Evolutionary conservation across 2,329 filamentous ascomycete species (phyloP).

Genomic region (Leptographium lundbergii): DNA sequence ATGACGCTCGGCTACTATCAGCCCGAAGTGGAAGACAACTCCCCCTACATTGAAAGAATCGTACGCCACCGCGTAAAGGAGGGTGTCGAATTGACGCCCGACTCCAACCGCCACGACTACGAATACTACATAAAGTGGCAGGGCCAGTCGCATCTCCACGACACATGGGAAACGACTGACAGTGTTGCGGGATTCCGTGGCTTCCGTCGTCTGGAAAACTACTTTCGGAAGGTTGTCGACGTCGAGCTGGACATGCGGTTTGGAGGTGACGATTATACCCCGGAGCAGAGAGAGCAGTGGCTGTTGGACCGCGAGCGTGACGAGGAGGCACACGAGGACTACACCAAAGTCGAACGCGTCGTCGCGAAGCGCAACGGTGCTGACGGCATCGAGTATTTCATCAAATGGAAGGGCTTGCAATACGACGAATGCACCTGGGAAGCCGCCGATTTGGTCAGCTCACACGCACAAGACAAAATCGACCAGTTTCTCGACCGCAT

Average conservation of each 20-base stretch:
- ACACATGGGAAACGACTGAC: constrained; percentile 82
- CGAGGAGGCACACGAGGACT: constrained; percentile 77
- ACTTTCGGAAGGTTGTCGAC: constrained; percentile 72
- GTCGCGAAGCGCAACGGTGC: constrained; percentile 74
- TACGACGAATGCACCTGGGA: constrained; percentile 98
- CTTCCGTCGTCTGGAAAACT: constrained; percentile 85
- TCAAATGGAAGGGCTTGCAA: constrained; percentile 92
- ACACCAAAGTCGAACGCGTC: constrained; percentile 83
- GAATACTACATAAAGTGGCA: constrained; percentile 97
- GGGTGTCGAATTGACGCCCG: constrained; percentile 44
- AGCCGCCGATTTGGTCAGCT: constrained; percentile 51
- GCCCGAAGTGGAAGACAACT: constrained; percentile 58
- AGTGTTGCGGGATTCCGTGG: constrained; percentile 67
- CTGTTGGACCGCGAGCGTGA: constrained; percentile 89
- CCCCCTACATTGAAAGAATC: constrained; percentile 80
- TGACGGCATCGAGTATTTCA: constrained; percentile 73
- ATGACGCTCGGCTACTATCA: constrained; percentile 58
- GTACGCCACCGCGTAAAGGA: constrained; percentile 75
- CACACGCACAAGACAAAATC: constrained; percentile 76
- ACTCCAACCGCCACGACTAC: constrained; percentile 59
- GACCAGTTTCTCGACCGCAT: constrained; percentile 82
- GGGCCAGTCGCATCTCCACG: constrained; percentile 85
- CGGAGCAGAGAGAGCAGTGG: constrained; percentile 85
- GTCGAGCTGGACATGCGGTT: constrained; percentile 67
- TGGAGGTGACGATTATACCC: constrained; percentile 60